Evolutionary conservation across 495 filamentous ascomycete genomes (phyloP).

Genomic region (Xylaria cubensis): DNA sequence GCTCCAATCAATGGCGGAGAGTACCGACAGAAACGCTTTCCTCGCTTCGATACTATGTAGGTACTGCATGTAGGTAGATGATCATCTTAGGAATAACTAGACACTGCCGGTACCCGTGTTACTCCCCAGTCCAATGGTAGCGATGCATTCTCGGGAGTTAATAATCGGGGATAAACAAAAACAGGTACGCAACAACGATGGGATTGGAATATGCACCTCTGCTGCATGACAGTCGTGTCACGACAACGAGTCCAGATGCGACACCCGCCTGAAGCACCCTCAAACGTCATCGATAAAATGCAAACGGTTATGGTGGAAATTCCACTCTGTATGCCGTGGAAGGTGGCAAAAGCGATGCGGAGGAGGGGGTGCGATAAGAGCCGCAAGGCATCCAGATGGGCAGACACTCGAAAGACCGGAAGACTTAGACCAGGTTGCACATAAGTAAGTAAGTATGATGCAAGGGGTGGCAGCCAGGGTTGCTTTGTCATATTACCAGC

Average conservation of each 20-base stretch:
- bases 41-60: not conserved
- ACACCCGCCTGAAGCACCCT: not conserved
- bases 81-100: not conserved
- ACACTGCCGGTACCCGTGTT: not conserved
- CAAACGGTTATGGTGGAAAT: not conserved
- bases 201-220: constrained; percentile 2
- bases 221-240: not conserved
- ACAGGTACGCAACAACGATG: not conserved
- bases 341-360: constrained; percentile 11
- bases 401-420: not conserved
- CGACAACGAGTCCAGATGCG: constrained; percentile 11
- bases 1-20: not conserved
- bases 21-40: not conserved
- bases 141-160: not conserved
- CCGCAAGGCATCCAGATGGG: constrained; percentile 25
- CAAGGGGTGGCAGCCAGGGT: constrained; percentile 11
- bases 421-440: not conserved
- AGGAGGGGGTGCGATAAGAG: not conserved
- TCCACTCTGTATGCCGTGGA: not conserved
- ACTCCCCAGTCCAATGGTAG: not conserved
- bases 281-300: not conserved
- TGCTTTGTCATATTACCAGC: not conserved
- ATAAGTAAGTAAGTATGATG: not conserved
- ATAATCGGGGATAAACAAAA: not conserved
- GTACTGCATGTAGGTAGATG: too few species aligned